Percentiles rank a stretch among this genome's conserved stretches.
These are phyloP conservation scores for Irpex rosettiformis DNA, from an alignment of 1,284 basidiomycete species.

Conservation along the genomic window DNA sequence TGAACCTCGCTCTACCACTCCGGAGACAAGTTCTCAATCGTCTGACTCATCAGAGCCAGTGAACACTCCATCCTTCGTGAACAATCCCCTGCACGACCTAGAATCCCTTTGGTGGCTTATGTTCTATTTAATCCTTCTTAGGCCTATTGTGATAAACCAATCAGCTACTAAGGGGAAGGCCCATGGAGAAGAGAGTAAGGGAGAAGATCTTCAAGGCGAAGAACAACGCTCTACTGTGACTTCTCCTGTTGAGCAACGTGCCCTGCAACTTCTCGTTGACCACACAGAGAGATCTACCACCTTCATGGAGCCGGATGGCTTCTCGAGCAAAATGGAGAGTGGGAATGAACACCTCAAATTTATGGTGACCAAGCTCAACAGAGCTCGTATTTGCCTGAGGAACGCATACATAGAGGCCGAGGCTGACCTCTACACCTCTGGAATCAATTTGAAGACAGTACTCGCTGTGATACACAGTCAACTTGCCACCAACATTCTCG, in stretches of 20 bases:
- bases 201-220: no score
- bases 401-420: not conserved
- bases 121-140: not conserved
- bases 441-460: not conserved
- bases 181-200: no score
- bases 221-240: no score
- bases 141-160: no score
- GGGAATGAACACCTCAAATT: not conserved
- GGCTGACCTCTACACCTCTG: not conserved
- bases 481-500: no score
- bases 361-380: not conserved
- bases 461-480: not conserved
- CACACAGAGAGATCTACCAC: not conserved
- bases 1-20: no score
- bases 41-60: no score
- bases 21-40: no score
- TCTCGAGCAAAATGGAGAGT: not conserved
- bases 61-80: no score
- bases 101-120: conserved; percentile 5
- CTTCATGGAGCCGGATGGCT: not conserved
- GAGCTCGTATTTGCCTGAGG: not conserved
- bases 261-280: not conserved
- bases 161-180: no score
- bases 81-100: conserved; percentile 1
- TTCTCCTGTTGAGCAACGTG: not conserved